phyloP scores from a whole-genome alignment of 208 protist species.

The Herpetomonas tarakana region DNA sequence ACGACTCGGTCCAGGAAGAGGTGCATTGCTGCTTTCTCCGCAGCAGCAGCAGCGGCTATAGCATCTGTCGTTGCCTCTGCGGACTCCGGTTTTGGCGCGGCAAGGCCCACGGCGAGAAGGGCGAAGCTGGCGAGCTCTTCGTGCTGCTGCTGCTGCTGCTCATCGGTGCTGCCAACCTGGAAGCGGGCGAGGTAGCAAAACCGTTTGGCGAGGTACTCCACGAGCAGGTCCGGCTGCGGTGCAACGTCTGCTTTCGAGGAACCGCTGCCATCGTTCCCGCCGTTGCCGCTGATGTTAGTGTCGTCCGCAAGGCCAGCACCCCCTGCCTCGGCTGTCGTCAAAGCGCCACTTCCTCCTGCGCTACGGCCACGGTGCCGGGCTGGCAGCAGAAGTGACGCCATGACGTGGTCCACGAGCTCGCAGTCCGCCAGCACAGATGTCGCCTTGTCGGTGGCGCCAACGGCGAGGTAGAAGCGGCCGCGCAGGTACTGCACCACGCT shows the following conservation, averaged over 20 bases:
- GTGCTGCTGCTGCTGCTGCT: conserved; percentile 1
- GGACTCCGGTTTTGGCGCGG: conserved; percentile 19
- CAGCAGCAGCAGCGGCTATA: neutral
- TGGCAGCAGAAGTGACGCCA: neutral
- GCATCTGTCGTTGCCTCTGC: conserved; percentile 15
- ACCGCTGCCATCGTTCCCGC: neutral
- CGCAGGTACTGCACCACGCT: conserved; percentile 36
- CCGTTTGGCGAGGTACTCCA: conserved; percentile 7
- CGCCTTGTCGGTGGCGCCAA: conserved; percentile 26
- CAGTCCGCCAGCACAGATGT: conserved; percentile 51
- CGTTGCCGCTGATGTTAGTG: neutral
- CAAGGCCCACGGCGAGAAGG: conserved; percentile 9
- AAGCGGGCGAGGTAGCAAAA: conserved; percentile 6
- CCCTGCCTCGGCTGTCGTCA: too few species aligned
- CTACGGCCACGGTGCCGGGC: neutral
- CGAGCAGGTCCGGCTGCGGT: neutral
- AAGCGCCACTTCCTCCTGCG: too few species aligned
- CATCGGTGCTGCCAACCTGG: neutral
- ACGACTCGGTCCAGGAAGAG: conserved; percentile 28
- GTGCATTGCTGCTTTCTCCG: conserved; percentile 15
- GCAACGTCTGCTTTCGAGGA: neutral
- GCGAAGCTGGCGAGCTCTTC: conserved; percentile 27
- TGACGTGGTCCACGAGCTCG: conserved; percentile 58
- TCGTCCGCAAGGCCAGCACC: neutral
- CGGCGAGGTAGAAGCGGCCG: conserved; percentile 51